A percentile compares a stretch with the other conserved stretches of the same genome.
Conservation (phyloP, 1,139 yeast genomes). For the Maudiozyma humilis region DNA sequence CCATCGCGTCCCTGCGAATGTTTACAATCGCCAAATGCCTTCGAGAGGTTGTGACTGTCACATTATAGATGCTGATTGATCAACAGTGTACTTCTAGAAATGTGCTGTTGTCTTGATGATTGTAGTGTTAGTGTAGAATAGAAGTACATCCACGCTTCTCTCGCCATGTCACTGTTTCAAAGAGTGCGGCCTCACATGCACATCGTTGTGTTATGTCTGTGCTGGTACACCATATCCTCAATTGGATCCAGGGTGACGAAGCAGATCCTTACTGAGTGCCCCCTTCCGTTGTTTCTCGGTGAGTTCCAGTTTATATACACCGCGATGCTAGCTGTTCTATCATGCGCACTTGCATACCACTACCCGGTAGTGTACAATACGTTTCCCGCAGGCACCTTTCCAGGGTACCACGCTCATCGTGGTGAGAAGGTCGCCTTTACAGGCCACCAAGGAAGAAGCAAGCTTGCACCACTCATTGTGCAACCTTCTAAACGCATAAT, state of each 20-base stretch:
- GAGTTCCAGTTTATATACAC: slow-evolving; percentile 78
- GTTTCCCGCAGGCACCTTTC: slow-evolving; percentile 54
- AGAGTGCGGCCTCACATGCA: slow-evolving; percentile 20
- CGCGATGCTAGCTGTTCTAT: slow-evolving; percentile 33
- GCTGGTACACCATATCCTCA: slow-evolving; percentile 79
- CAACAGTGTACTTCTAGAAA: too few species aligned
- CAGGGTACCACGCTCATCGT: slow-evolving; percentile 26
- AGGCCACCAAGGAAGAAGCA: slow-evolving; percentile 9
- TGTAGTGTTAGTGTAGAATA: too few species aligned
- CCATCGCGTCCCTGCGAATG: neutral
- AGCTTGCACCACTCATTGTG: slow-evolving; percentile 27
- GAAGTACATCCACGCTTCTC: too few species aligned
- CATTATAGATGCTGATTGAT: too few species aligned
- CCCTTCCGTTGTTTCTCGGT: slow-evolving; percentile 76
- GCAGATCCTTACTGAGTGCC: slow-evolving; percentile 59
- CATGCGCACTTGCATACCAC: slow-evolving; percentile 26
- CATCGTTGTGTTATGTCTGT: slow-evolving; percentile 47
- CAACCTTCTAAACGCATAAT: slow-evolving; percentile 40
- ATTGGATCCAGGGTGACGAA: slow-evolving; percentile 79
- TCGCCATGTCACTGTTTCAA: slow-evolving; percentile 1
- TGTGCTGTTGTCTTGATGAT: too few species aligned
- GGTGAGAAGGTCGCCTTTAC: neutral
- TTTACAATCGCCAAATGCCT: neutral
- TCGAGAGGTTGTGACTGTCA: too few species aligned
- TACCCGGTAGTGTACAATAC: slow-evolving; percentile 17